Evolutionary conservation across 345 rosid species (phyloP).

Genomic region (Aquilaria sinensis): DNA sequence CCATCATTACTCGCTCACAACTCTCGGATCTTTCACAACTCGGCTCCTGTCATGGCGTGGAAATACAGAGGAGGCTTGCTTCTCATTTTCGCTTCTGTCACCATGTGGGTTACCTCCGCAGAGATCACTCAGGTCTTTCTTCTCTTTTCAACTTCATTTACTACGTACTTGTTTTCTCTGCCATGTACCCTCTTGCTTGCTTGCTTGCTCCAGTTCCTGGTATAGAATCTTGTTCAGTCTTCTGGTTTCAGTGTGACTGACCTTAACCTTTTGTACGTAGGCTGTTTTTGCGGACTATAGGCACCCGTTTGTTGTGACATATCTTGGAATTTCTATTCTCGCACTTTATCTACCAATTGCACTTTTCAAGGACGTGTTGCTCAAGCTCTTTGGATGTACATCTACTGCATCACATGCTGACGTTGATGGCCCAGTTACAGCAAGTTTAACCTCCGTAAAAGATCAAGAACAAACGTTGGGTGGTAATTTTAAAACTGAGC

Average conservation of each 20-base stretch:
- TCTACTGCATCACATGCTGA: not conserved
- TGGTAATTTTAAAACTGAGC: not conserved
- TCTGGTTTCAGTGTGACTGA: not conserved
- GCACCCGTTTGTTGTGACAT: conserved; percentile 40
- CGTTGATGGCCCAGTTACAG: not conserved
- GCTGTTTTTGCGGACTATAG: conserved; percentile 25
- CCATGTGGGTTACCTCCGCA: conserved; percentile 46
- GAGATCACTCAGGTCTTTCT: conserved; percentile 44
- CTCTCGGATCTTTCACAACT: too few relatives aligned
- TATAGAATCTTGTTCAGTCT: too few relatives aligned
- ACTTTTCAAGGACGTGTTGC: conserved; percentile 31
- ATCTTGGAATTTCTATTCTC: conserved; percentile 33
- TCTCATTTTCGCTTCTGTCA: conserved; percentile 26
- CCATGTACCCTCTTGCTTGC: too few relatives aligned
- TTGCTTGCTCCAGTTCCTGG: too few relatives aligned
- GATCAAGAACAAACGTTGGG: too few relatives aligned
- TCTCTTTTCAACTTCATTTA: not conserved
- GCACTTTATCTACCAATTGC: conserved; percentile 39
- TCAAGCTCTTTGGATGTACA: conserved; percentile 8
- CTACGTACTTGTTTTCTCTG: not conserved
- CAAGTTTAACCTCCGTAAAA: not conserved
- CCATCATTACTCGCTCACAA: too few relatives aligned
- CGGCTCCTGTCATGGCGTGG: conserved; percentile 22
- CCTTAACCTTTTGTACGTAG: conserved; percentile 16
- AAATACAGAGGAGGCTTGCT: conserved; percentile 37